Evolutionary conservation across 306 rosid genomes (phyloP).

Genomic region (Corylus avellana): DNA sequence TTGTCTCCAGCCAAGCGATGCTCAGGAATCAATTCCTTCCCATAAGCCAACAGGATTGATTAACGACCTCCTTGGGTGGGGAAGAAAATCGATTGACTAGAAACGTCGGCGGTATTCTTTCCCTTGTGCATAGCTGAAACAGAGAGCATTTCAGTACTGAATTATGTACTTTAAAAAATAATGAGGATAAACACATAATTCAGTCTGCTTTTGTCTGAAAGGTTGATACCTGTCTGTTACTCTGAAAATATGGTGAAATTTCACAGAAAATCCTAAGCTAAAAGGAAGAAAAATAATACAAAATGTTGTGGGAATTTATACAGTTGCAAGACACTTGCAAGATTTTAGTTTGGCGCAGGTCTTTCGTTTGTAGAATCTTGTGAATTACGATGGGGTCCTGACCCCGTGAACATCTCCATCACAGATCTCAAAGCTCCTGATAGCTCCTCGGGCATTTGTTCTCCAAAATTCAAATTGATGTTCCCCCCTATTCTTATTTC

Average conservation of each 20-base stretch:
- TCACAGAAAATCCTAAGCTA: not conserved
- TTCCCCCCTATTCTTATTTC: conserved; percentile 49
- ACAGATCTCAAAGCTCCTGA: conserved; percentile 60
- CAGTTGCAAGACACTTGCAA: conserved; percentile 13
- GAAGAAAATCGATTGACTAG: no score
- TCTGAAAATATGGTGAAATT: not conserved
- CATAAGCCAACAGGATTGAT: no score
- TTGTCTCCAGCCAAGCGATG: no score
- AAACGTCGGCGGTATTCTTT: not conserved
- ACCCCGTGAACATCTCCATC: conserved; percentile 72
- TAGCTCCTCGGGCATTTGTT: conserved; percentile 65
- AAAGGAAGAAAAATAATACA: not conserved
- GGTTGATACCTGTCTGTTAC: not conserved
- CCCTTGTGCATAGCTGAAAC: not conserved
- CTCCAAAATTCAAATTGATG: conserved; percentile 56
- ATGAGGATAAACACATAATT: not conserved
- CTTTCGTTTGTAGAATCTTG: conserved; percentile 50
- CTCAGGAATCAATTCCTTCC: no score
- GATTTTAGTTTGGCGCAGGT: conserved; percentile 53
- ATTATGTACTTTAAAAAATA: not conserved
- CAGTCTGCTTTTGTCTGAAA: not conserved
- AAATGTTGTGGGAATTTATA: not conserved
- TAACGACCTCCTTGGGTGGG: no score
- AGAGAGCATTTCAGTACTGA: not conserved
- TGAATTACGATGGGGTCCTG: conserved; percentile 41